Evolutionary conservation across 352 stramenopile genomes (phyloP).

Genomic region (Globisporangium perplexum): DNA sequence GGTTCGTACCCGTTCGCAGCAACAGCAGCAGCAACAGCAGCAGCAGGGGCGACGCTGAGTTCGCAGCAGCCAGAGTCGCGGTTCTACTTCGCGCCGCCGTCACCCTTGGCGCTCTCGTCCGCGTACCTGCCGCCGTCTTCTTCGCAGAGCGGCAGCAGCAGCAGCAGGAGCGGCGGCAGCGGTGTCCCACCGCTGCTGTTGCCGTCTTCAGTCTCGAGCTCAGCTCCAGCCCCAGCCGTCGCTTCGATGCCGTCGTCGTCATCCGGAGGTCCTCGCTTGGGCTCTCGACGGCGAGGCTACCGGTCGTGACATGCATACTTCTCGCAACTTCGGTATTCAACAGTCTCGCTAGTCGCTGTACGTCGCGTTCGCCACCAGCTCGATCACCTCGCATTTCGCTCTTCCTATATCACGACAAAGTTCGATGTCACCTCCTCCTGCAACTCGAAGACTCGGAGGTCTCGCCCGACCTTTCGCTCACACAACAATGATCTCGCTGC

Average conservation of each 20-base stretch:
- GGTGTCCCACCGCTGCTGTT: not conserved
- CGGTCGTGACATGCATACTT: not conserved
- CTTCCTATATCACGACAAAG: no score
- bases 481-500: constrained; percentile 59
- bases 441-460: no score
- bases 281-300: not conserved
- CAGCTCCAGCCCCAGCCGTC: not conserved
- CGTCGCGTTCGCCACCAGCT: not conserved
- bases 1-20: constrained; percentile 5
- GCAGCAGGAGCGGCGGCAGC: not conserved
- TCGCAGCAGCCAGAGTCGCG: constrained; percentile 18
- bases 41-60: not conserved
- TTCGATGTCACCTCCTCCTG: no score
- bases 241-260: not conserved
- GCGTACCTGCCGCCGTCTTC: constrained; percentile 6
- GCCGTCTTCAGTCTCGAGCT: not conserved
- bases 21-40: not conserved
- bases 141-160: not conserved
- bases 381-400: no score
- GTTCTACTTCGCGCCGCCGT: constrained; percentile 41
- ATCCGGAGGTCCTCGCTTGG: not conserved
- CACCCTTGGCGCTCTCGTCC: not conserved
- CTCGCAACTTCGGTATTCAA: no score
- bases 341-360: no score
- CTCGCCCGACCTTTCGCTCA: not conserved